phyloP scores from a whole-genome alignment of 2,329 filamentous ascomycete genomes.

The Parafenestella ontariensis region DNA sequence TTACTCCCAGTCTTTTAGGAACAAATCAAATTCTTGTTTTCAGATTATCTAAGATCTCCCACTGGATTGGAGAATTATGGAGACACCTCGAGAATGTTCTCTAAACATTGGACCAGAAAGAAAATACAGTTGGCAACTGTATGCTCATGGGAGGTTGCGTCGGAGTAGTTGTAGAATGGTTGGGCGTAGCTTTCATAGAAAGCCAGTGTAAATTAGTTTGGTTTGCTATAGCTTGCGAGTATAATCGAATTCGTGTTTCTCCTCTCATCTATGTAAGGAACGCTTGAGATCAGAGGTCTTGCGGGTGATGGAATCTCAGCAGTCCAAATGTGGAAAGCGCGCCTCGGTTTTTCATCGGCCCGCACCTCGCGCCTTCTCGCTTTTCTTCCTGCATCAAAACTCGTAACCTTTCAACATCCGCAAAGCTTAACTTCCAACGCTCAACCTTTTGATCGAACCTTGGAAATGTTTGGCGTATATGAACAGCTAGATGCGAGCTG shows the following conservation, averaged over 20 bases:
- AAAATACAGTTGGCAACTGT: background rate
- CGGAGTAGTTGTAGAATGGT: too few species aligned
- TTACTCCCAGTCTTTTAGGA: too few species aligned
- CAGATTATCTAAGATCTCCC: too few species aligned
- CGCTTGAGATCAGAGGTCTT: background rate
- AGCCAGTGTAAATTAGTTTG: background rate
- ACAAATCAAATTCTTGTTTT: too few species aligned
- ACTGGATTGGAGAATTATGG: too few species aligned
- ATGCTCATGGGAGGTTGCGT: background rate
- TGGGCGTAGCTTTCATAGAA: background rate
- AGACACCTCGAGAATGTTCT: background rate
- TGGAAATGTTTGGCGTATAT: too few species aligned
- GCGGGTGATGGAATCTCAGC: background rate
- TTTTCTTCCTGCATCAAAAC: slow-evolving; percentile 8
- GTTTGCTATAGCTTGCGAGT: background rate
- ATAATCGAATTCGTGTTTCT: too few species aligned
- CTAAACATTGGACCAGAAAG: too few species aligned
- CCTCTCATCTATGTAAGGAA: too few species aligned
- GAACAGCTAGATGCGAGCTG: slow-evolving; percentile 1
- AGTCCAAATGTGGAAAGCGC: slow-evolving; percentile 4
- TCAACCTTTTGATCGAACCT: background rate
- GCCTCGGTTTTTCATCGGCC: slow-evolving; percentile 10
- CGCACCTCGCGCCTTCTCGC: slow-evolving; percentile 6
- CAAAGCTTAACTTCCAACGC: background rate
- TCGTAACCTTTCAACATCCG: slow-evolving; percentile 4